Evolutionary conservation across 768 basidiomycete species (phyloP).

Genomic region (Suillus decipiens): DNA sequence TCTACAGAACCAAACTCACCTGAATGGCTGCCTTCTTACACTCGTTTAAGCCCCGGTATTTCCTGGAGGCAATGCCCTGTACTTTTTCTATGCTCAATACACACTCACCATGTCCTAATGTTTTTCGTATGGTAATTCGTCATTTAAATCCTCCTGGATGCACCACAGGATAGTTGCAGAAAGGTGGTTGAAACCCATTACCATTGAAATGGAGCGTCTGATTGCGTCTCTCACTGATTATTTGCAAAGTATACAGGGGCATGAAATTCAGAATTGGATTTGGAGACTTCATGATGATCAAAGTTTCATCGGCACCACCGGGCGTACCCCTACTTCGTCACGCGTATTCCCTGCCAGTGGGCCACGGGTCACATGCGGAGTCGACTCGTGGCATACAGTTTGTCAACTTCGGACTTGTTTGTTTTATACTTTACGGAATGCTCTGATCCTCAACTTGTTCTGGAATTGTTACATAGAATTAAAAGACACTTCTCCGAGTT

Average conservation of each 20-base stretch:
- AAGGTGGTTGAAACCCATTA: constrained; percentile 15
- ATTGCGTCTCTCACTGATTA: background rate
- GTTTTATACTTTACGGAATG: no score
- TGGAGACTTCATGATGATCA: background rate
- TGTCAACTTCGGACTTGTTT: no score
- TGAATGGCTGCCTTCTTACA: constrained; percentile 30
- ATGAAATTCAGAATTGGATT: background rate
- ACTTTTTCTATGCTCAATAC: constrained; percentile 37
- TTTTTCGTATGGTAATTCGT: constrained; percentile 36
- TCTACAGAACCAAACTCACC: constrained; percentile 23
- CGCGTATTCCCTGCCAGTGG: no score
- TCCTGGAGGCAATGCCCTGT: constrained; percentile 33
- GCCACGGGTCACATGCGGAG: no score
- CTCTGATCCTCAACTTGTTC: no score
- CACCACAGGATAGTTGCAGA: constrained; percentile 7
- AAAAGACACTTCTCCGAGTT: no score
- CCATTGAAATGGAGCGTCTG: background rate
- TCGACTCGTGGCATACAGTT: no score
- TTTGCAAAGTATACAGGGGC: background rate
- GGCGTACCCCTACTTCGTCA: no score
- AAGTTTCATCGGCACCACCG: no score
- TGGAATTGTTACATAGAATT: no score
- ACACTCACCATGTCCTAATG: constrained; percentile 37
- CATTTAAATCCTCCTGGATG: constrained; percentile 24
- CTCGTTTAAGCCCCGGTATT: constrained; percentile 29